Base-by-base conservation (phyloP, 495 filamentous ascomycete genomes). In the Talaromyces ruber region DNA sequence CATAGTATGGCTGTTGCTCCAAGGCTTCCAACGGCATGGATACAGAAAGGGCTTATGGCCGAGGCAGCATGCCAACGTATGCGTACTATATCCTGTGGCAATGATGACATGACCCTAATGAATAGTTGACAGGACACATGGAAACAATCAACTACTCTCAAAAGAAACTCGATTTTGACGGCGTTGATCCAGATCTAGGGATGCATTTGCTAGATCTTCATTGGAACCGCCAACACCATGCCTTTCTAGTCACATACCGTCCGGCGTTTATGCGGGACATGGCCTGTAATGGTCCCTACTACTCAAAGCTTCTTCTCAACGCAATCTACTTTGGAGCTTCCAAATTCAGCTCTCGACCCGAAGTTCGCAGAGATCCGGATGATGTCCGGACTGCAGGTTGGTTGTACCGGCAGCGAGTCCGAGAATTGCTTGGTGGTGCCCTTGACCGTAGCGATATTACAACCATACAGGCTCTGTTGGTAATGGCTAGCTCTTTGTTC, bases 251-350 rank as follows among this genome's bases (percentile, higher is more conserved):
- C 16, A 72, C 66, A 11, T 71, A 72, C 25, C 67, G 71, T 5
- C 69, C 71, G 4, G 66, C 61, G 0, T 73, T 73, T 62, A 73
- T 73, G 71, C 65, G 71, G 3, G 71, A 73, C 24, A 73, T 73
- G 71, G 71, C 71, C 0, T 74, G 67, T 34, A 61, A 65, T 1
- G 79, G 79, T 1, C 76, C 76, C 2, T 79, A 80, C 47, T 79
- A 77, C 55, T 77, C 74, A 2, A 77, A 74, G 54, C 59, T 82
- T 0, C 70, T 81, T 0, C 67, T 81, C 0, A 81, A 81, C 60
- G 76, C 79, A 6, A 80, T 82, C 6, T 75, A 75, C 25, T 81
- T 75, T 56, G 68, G 63, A 0, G 71, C 74, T 0, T 76, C 75
- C 2, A 78, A 79, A 52, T 71, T 71, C 58, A 71, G 71, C 37